Conservation (phyloP, 164 flowering plant genomes). For the Houttuynia cordata region DNA sequence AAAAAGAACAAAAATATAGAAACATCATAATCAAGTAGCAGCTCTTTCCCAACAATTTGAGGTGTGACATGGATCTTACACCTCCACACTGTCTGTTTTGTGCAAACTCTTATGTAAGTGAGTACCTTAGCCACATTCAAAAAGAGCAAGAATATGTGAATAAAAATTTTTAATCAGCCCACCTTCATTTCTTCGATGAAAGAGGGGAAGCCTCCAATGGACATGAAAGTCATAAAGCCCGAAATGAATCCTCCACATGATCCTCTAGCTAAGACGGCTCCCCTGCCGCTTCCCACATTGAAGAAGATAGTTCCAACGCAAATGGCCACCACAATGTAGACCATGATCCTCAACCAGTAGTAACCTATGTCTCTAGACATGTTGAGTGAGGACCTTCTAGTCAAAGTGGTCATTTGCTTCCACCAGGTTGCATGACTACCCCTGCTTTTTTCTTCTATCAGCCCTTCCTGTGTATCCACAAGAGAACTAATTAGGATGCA, state of each 20-base stretch:
- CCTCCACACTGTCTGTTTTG: too few relatives aligned
- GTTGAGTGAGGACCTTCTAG: constrained; percentile 53
- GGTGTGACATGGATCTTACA: too few relatives aligned
- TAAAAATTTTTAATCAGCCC: too few relatives aligned
- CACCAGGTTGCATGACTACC: constrained; percentile 62
- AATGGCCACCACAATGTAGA: constrained; percentile 44
- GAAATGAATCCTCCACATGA: constrained; percentile 62
- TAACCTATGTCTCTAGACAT: constrained; percentile 80
- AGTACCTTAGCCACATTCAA: too few relatives aligned
- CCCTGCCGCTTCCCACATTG: constrained; percentile 49
- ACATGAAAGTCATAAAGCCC: constrained; percentile 86
- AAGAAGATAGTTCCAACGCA: constrained; percentile 64
- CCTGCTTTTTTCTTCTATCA: constrained; percentile 16
- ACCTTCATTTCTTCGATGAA: constrained; percentile 90
- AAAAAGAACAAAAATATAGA: too few relatives aligned
- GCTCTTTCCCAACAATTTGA: too few relatives aligned
- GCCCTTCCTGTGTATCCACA: constrained; percentile 32
- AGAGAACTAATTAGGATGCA: too few relatives aligned
- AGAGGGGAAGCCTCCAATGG: constrained; percentile 85
- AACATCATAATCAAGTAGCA: too few relatives aligned
- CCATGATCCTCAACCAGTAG: constrained; percentile 62
- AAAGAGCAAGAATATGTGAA: too few relatives aligned
- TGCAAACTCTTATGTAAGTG: too few relatives aligned
- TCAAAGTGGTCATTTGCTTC: constrained; percentile 57
- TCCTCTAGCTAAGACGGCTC: constrained; percentile 56